phyloP scores from a whole-genome alignment of 2,329 filamentous ascomycete species.

The Chaetomiaceae sp. region DNA sequence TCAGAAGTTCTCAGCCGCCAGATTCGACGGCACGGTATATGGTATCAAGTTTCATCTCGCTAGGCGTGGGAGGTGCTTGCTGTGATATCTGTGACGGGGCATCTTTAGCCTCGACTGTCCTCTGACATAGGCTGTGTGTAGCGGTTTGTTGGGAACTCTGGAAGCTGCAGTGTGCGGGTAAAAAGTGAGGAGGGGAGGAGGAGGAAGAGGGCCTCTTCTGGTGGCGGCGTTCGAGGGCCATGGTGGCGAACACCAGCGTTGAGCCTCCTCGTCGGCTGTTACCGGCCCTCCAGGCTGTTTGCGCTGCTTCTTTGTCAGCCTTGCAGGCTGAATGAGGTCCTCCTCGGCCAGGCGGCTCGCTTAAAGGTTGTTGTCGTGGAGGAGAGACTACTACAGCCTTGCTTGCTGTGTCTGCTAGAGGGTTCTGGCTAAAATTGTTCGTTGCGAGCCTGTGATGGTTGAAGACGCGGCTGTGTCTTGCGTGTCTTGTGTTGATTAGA shows the following conservation, averaged over 20 bases:
- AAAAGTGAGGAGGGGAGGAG: background rate
- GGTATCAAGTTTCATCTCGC: background rate
- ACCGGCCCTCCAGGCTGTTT: background rate
- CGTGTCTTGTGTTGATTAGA: conserved; percentile 9
- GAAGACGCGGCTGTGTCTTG: conserved; percentile 15
- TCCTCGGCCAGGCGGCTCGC: background rate
- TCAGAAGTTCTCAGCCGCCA: background rate
- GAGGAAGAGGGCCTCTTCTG: background rate
- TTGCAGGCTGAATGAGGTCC: conserved; percentile 12
- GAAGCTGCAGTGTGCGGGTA: background rate
- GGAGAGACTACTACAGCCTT: background rate
- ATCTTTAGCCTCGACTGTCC: conserved; percentile 11
- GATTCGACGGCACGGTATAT: background rate
- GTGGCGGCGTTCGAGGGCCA: background rate
- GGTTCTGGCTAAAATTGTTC: conserved; percentile 15
- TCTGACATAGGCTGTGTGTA: conserved; percentile 4
- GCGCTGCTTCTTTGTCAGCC: background rate
- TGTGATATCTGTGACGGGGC: background rate
- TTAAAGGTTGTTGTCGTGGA: too few species aligned
- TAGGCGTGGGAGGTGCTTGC: background rate
- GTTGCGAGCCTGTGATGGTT: background rate
- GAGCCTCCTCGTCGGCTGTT: background rate
- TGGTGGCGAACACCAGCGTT: background rate
- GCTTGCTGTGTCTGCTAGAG: background rate
- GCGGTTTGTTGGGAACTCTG: background rate